Conservation (phyloP, 1,139 yeast genomes). For the Casaregolazyma lundiana region DNA sequence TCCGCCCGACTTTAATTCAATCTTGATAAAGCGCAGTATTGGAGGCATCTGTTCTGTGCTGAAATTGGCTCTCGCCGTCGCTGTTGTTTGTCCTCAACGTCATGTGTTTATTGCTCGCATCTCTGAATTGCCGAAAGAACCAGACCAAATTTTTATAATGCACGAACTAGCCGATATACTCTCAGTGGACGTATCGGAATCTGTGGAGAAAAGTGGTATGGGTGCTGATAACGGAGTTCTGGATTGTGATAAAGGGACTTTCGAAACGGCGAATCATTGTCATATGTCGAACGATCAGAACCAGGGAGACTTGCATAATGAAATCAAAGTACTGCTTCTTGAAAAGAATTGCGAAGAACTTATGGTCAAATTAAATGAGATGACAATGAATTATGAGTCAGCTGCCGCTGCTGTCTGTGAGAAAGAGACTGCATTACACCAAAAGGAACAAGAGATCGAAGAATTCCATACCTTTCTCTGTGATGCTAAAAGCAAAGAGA, state of each 20-base stretch:
- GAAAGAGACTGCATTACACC: not conserved
- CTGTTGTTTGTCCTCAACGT: constrained; percentile 17
- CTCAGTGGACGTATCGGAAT: not conserved
- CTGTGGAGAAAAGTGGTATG: not conserved
- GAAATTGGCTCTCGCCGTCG: constrained; percentile 13
- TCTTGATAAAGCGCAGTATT: constrained; percentile 9
- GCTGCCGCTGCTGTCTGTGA: not conserved
- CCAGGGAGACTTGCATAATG: not conserved
- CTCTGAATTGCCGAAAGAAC: constrained; percentile 9
- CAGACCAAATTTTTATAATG: not conserved
- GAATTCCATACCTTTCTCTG: not conserved
- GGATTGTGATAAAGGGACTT: not conserved
- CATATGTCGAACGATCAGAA: not conserved
- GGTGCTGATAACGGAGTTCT: not conserved
- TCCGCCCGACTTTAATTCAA: constrained; percentile 12
- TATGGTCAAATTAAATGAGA: not conserved
- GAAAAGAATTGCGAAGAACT: not conserved
- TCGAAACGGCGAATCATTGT: not conserved
- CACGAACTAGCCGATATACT: not conserved
- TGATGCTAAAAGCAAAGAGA: not conserved
- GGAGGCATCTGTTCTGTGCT: constrained; percentile 15
- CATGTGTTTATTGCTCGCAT: constrained; percentile 17
- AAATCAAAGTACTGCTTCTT: not conserved
- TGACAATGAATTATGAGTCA: not conserved
- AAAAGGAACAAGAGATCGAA: not conserved